Evolutionary conservation across 495 filamentous ascomycete species (phyloP), one percentile per base, ranked within the genome.

Genomic region (Xylaria grammica): DNA sequence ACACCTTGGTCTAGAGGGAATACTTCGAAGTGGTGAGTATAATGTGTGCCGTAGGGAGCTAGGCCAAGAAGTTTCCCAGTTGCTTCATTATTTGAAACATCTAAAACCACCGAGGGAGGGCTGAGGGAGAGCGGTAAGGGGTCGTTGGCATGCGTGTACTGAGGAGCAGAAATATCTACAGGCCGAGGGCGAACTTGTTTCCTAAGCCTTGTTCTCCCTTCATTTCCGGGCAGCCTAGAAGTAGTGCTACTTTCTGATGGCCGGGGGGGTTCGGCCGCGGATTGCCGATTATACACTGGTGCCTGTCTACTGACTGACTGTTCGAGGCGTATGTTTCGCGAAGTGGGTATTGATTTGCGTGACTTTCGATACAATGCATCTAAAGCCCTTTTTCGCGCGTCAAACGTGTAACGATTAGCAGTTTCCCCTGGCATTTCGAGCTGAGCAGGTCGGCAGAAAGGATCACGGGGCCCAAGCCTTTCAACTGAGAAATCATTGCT

Each of bases 1-100:
- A 88, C 89, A 0, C 89, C 91, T 11, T 74, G 60, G 48, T 79
- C 81, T 26, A 96, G 76, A 27, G 92, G 89, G 44, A 78, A 80
- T 30, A 93, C 74, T 55, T 91, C 89, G 63, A 97, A 97, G 66
- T 91, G 86, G 13, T 88, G 80, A 0, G 91, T 84, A 69, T 96
- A 97, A 24, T 80, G 79, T 10, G 88, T 82, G 26, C 89, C 87
- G 68, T 82, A 85, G 1, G 82, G 82, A 1, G 81, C 85, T 6
- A 92, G 73, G 6, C 89, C 84, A 20, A 71, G 59, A 51, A 88
- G 81, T 26, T 87, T 82, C 26, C 74, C 77, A 2, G 75, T 67
- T 45, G 54, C 50, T 48, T 78, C 67, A 5, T 67, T 66, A 0
- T 79, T 59, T 1, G 59, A 50, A 27, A 27, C 38, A 48, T 69